Evolutionary conservation across 164 flowering plant genomes (phyloP).

Genomic region (Buxus sempervirens): DNA sequence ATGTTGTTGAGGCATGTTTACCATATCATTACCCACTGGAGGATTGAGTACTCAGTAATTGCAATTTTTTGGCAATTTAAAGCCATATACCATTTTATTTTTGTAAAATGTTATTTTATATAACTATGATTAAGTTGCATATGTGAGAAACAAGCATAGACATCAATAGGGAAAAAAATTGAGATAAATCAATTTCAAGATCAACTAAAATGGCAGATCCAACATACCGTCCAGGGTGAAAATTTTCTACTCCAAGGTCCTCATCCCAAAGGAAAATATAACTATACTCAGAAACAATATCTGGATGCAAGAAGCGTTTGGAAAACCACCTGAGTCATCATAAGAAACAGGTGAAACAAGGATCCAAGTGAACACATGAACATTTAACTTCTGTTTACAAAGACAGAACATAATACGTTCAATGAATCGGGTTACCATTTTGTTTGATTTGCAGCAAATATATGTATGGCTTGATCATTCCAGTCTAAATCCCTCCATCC

Average conservation of each 20-base stretch:
- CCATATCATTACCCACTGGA: no score
- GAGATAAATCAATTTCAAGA: no score
- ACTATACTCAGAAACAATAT: constrained; percentile 69
- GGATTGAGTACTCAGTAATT: no score
- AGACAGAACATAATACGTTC: neutral
- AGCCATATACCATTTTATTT: no score
- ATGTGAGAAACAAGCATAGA: no score
- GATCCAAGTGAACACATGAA: neutral
- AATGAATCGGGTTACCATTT: constrained; percentile 51
- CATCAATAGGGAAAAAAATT: no score
- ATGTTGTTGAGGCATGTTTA: no score
- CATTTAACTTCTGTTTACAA: neutral
- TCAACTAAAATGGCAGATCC: neutral
- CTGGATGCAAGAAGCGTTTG: constrained; percentile 88
- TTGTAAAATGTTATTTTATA: no score
- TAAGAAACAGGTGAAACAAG: neutral
- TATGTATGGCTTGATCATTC: constrained; percentile 62
- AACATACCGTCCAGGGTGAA: constrained; percentile 62
- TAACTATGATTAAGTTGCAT: no score
- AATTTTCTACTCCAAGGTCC: constrained; percentile 79
- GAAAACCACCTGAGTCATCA: constrained; percentile 82
- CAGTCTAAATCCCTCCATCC: constrained; percentile 70
- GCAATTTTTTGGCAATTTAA: no score
- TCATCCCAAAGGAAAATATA: constrained; percentile 93
- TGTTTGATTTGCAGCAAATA: constrained; percentile 75